phyloP scores from a whole-genome alignment of 2,329 filamentous ascomycete species.

The Teratosphaeria viscida region DNA sequence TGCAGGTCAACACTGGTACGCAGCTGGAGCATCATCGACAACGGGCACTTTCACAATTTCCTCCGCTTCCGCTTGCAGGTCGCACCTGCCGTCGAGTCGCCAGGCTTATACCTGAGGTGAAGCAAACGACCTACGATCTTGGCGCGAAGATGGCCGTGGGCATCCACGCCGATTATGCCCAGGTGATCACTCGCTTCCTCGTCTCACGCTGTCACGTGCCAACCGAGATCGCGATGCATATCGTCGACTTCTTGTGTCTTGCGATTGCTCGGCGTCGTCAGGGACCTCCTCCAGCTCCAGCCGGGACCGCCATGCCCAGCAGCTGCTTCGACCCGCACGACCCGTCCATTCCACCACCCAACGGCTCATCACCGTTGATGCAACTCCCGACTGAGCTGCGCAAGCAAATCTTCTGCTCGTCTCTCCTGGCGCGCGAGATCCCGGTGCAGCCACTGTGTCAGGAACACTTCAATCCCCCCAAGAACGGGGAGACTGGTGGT shows the following conservation, averaged over 20 bases:
- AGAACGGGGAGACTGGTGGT: neutral
- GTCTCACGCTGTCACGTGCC: neutral
- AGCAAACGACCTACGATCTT: neutral
- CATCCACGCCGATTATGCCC: neutral
- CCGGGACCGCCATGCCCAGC: neutral
- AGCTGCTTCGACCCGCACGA: neutral
- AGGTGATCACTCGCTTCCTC: neutral
- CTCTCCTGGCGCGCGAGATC: constrained; percentile 7
- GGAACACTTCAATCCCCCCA: neutral
- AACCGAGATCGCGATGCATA: neutral
- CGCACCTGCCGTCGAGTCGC: neutral
- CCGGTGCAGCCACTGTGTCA: constrained; percentile 7
- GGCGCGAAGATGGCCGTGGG: neutral
- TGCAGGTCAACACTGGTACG: neutral
- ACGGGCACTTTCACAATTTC: neutral
- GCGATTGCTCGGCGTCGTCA: neutral
- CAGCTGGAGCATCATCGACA: neutral
- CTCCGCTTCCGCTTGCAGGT: neutral
- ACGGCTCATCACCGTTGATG: constrained; percentile 6
- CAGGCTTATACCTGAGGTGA: neutral
- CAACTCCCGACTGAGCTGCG: constrained; percentile 14
- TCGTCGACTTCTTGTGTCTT: neutral
- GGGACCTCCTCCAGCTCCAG: neutral
- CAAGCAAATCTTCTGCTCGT: constrained; percentile 9
- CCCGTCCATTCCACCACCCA: constrained; percentile 4